A percentile compares a stretch with the other conserved stretches of the same genome.
phyloP scores from a whole-genome alignment of 2,329 filamentous ascomycete species.

The Diplodia corticola region DNA sequence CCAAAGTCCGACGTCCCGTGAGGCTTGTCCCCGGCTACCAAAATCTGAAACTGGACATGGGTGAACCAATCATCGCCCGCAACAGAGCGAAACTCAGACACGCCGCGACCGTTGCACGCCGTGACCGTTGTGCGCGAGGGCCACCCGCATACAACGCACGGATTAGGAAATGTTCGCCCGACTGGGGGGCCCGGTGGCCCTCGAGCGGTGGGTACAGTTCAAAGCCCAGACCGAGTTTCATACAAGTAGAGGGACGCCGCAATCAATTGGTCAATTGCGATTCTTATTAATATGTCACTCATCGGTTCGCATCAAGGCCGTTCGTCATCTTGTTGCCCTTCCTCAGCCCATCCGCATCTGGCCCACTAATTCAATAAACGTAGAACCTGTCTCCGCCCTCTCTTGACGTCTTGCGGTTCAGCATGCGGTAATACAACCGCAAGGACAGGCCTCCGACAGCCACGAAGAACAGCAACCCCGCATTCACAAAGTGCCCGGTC shows the following conservation, averaged over 20 bases:
- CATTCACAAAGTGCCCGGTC: slow-evolving; percentile 70
- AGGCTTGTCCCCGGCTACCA: background rate
- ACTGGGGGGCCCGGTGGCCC: background rate
- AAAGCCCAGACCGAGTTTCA: slow-evolving; percentile 2
- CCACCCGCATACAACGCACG: slow-evolving; percentile 1
- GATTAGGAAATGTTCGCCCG: slow-evolving; percentile 11
- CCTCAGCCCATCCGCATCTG: background rate
- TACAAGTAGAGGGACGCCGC: background rate
- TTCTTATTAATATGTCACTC: background rate
- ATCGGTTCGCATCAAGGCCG: background rate
- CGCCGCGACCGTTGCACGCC: slow-evolving; percentile 3
- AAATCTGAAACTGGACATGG: slow-evolving; percentile 15
- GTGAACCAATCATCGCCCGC: slow-evolving; percentile 12
- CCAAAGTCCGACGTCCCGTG: slow-evolving; percentile 6
- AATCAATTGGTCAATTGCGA: slow-evolving; percentile 8
- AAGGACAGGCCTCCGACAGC: slow-evolving; percentile 56
- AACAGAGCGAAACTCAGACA: background rate
- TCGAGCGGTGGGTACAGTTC: background rate
- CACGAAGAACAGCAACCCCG: slow-evolving; percentile 61
- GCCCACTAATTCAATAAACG: slow-evolving; percentile 18
- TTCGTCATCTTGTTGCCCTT: background rate
- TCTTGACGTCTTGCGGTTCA: slow-evolving; percentile 36
- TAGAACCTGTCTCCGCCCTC: slow-evolving; percentile 15
- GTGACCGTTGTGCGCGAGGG: slow-evolving; percentile 5
- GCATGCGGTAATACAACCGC: slow-evolving; percentile 57